phyloP scores from a whole-genome alignment of 2,329 filamentous ascomycete species.

The Diaporthe velutina region DNA sequence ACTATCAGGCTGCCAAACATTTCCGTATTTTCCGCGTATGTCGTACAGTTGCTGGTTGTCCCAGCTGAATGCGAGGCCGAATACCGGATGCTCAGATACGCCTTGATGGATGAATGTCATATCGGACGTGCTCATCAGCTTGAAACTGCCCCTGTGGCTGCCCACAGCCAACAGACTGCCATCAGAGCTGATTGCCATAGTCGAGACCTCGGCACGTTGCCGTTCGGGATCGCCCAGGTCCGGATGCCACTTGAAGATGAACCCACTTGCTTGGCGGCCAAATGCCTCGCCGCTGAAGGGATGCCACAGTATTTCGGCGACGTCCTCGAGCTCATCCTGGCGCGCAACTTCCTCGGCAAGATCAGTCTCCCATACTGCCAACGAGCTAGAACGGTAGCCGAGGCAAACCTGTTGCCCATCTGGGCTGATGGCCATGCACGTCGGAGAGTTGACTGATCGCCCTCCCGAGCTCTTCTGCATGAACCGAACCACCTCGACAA shows the following conservation, averaged over 20 bases:
- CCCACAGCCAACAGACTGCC: background rate
- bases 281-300: background rate
- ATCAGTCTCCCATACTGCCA: constrained; percentile 47
- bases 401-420: constrained; percentile 47
- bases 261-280: background rate
- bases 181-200: background rate
- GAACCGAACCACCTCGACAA: constrained; percentile 38
- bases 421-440: constrained; percentile 45
- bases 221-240: background rate
- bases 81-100: constrained; percentile 1
- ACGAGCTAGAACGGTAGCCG: constrained; percentile 47
- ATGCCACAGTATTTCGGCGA: background rate
- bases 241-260: background rate
- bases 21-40: constrained; percentile 40
- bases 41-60: constrained; percentile 44
- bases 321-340: background rate
- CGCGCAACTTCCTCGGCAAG: background rate
- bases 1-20: constrained; percentile 45
- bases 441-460: constrained; percentile 45
- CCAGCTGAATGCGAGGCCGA: constrained; percentile 41
- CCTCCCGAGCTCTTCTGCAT: constrained; percentile 44
- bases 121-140: constrained; percentile 3
- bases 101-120: constrained; percentile 47
- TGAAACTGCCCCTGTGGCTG: background rate
- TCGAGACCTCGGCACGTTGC: background rate